A percentile compares a stretch with the other conserved stretches of the same genome.
These are phyloP conservation scores for Beauveria varroae DNA, from an alignment of 2,329 filamentous ascomycete genomes.

Conservation along the genomic window DNA sequence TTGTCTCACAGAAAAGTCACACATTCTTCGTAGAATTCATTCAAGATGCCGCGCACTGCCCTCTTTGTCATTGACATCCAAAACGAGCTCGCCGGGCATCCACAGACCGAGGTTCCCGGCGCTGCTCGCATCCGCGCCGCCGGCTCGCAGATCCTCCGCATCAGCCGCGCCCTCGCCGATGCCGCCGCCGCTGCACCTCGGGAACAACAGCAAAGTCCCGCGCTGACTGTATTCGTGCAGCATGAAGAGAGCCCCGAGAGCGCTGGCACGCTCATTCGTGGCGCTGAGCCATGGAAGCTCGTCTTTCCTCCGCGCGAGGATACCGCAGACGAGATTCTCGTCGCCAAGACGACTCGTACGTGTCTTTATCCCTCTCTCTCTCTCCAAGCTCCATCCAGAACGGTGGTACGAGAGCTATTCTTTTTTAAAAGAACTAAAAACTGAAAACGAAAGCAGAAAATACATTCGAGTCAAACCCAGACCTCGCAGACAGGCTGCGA, in stretches of 20 bases:
- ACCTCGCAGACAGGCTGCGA: constrained; percentile 19
- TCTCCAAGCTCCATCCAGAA: no score
- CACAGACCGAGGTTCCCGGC: constrained; percentile 19
- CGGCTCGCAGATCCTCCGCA: constrained; percentile 17
- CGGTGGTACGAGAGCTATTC: no score
- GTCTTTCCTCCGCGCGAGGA: constrained; percentile 20
- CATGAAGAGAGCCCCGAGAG: constrained; percentile 21
- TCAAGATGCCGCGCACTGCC: constrained; percentile 12
- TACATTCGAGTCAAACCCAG: constrained; percentile 24
- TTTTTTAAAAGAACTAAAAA: not conserved
- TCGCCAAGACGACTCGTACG: constrained; percentile 22
- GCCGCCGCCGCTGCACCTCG: not conserved
- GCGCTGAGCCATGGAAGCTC: constrained; percentile 21
- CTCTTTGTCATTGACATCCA: constrained; percentile 29
- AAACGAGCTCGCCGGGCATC: constrained; percentile 20
- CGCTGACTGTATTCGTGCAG: constrained; percentile 23
- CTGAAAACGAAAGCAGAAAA: constrained; percentile 13
- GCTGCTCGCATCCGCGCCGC: constrained; percentile 19
- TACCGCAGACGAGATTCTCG: constrained; percentile 17
- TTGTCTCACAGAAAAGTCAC: not conserved
- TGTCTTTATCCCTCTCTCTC: not conserved
- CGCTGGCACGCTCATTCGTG: constrained; percentile 17
- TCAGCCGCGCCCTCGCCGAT: constrained; percentile 15
- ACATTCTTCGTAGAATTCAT: not conserved
- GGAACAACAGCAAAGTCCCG: not conserved